phyloP scores from a whole-genome alignment of 2,329 filamentous ascomycete species.

The Apiospora arundinis region DNA sequence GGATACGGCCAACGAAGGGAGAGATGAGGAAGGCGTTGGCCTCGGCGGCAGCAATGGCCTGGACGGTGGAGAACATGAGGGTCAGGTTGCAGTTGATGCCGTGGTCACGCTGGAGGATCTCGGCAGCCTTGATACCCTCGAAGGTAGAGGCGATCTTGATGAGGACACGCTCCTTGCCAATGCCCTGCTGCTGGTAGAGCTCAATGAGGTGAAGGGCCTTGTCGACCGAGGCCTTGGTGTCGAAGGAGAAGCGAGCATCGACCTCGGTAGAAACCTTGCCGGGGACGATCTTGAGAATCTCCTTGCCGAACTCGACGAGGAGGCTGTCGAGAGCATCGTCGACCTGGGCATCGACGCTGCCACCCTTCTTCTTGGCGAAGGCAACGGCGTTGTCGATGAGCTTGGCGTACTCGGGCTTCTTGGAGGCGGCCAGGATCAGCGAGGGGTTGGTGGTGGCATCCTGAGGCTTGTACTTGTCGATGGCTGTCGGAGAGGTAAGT shows the following conservation, averaged over 20 bases:
- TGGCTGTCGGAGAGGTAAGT: slow-evolving; percentile 63
- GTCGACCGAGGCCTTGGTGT: slow-evolving; percentile 87
- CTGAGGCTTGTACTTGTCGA: slow-evolving; percentile 99
- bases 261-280: slow-evolving; percentile 99
- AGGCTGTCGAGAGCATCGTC: slow-evolving; percentile 91
- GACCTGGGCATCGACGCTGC: slow-evolving; percentile 77
- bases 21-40: slow-evolving; percentile 97
- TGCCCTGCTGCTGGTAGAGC: slow-evolving; percentile 93
- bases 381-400: slow-evolving; percentile 85
- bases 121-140: slow-evolving; percentile 99
- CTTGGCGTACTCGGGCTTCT: slow-evolving; percentile 95
- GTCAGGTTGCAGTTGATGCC: slow-evolving; percentile 98
- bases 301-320: slow-evolving; percentile 95
- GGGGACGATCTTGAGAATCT: slow-evolving; percentile 96
- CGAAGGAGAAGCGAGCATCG: slow-evolving; percentile 94
- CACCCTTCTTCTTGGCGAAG: slow-evolving; percentile 76
- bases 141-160: slow-evolving; percentile 99
- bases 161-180: slow-evolving; percentile 91
- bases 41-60: slow-evolving; percentile 96
- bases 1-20: slow-evolving; percentile 97
- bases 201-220: slow-evolving; percentile 98
- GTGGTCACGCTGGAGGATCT: slow-evolving; percentile 95
- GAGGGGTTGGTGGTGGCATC: slow-evolving; percentile 99
- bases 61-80: slow-evolving; percentile 94
- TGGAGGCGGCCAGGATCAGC: slow-evolving; percentile 95